Conservation (phyloP, 2,329 filamentous ascomycete genomes). For the Fonsecaea erecta region DNA sequence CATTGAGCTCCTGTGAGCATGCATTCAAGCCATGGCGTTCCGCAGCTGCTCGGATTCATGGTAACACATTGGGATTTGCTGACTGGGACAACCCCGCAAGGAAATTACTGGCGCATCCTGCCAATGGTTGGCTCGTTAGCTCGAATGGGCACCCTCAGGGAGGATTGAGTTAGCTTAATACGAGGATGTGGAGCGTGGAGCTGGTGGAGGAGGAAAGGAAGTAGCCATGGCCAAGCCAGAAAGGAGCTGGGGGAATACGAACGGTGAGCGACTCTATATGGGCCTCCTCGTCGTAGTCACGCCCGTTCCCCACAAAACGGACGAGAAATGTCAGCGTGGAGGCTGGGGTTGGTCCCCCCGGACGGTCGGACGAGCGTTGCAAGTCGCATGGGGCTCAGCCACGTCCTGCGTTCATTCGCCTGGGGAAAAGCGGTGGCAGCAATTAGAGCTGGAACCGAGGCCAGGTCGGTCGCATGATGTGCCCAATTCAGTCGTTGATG, state of each 20-base stretch:
- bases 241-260: constrained; percentile 1
- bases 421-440: neutral
- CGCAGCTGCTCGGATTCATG: constrained; percentile 12
- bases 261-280: neutral
- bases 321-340: constrained; percentile 9
- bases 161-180: constrained; percentile 6
- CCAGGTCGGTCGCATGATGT: constrained; percentile 9
- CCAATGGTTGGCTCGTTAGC: constrained; percentile 10
- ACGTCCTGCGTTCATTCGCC: constrained; percentile 3
- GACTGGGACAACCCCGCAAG: constrained; percentile 16
- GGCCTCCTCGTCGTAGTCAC: neutral
- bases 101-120: neutral
- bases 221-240: neutral
- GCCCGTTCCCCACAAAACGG: constrained; percentile 12
- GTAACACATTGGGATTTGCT: constrained; percentile 6
- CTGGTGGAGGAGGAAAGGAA: constrained; percentile 5
- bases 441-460: constrained; percentile 2
- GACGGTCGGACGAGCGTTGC: constrained; percentile 7
- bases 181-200: constrained; percentile 25
- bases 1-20: neutral
- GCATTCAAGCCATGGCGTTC: constrained; percentile 5
- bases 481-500: constrained; percentile 7
- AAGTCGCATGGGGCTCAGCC: constrained; percentile 6
- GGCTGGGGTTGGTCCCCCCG: constrained; percentile 14
- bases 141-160: neutral